Conservation (phyloP, 768 basidiomycete genomes). For the Tulasnella sp. region DNA sequence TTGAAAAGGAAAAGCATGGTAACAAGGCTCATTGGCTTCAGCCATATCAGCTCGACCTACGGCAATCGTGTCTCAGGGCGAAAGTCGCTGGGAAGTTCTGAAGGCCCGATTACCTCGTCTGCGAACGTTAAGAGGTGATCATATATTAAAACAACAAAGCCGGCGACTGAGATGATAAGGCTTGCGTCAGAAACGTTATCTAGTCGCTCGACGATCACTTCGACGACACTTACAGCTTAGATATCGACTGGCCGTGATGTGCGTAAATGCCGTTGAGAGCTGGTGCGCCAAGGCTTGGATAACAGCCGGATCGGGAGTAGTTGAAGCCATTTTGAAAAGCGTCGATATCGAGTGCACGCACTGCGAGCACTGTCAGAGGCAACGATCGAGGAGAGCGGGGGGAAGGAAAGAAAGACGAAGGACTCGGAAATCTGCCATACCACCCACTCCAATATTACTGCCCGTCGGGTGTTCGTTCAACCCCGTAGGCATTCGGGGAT, state of each 20-base stretch:
- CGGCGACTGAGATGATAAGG: conserved; percentile 3
- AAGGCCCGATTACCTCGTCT: background rate
- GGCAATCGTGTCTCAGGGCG: background rate
- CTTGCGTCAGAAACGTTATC: background rate
- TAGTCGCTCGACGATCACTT: background rate
- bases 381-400: background rate
- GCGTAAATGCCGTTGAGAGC: background rate
- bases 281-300: background rate
- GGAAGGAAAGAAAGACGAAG: background rate
- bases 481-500: no score
- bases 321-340: background rate
- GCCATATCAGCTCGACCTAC: conserved; percentile 12
- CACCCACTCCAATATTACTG: no score
- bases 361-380: background rate
- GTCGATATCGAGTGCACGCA: background rate
- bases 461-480: no score
- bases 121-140: conserved; percentile 13
- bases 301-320: background rate
- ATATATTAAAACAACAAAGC: conserved; percentile 9
- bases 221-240: background rate
- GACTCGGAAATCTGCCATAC: background rate
- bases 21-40: background rate
- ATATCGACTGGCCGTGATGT: conserved; percentile 5
- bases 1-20: conserved; percentile 10
- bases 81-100: background rate